A percentile compares a stretch with the other conserved stretches of the same genome.
Conservation (phyloP, 2,329 filamentous ascomycete species). For the Penicillium sp. region DNA sequence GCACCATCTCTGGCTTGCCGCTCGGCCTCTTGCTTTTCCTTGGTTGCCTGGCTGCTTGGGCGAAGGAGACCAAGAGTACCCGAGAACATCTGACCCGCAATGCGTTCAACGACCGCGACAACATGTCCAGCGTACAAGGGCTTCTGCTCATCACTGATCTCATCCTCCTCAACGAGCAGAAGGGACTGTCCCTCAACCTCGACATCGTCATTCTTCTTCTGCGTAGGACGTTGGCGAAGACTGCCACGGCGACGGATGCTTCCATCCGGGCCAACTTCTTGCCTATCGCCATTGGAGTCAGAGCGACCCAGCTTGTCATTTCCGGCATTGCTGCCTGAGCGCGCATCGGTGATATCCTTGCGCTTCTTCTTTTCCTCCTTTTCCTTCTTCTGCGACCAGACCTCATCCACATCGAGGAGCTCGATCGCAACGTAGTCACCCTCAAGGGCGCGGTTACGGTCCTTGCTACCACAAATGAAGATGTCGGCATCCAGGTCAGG, state of each 20-base stretch:
- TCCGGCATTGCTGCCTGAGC: conserved; percentile 71
- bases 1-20: conserved; percentile 83
- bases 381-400: conserved; percentile 97
- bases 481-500: conserved; percentile 95
- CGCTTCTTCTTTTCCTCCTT: conserved; percentile 99
- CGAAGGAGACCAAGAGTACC: conserved; percentile 90
- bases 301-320: conserved; percentile 59
- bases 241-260: conserved; percentile 90
- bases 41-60: conserved; percentile 96
- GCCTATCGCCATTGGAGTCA: conserved; percentile 64
- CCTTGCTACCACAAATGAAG: conserved; percentile 99
- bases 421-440: conserved; percentile 95
- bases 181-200: conserved; percentile 98
- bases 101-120: conserved; percentile 94
- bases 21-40: conserved; percentile 98
- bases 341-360: conserved; percentile 94
- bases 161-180: conserved; percentile 94
- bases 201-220: conserved; percentile 99
- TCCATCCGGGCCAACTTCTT: conserved; percentile 65
- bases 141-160: conserved; percentile 98
- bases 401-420: conserved; percentile 94
- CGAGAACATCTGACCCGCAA: conserved; percentile 98
- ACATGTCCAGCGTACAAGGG: conserved; percentile 95
- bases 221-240: conserved; percentile 91
- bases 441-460: conserved; percentile 93